A percentile compares a stretch with the other conserved stretches of the same genome.
Evolutionary conservation across 2,329 filamentous ascomycete species (phyloP).

Genomic region (Arthroderma sp.): DNA sequence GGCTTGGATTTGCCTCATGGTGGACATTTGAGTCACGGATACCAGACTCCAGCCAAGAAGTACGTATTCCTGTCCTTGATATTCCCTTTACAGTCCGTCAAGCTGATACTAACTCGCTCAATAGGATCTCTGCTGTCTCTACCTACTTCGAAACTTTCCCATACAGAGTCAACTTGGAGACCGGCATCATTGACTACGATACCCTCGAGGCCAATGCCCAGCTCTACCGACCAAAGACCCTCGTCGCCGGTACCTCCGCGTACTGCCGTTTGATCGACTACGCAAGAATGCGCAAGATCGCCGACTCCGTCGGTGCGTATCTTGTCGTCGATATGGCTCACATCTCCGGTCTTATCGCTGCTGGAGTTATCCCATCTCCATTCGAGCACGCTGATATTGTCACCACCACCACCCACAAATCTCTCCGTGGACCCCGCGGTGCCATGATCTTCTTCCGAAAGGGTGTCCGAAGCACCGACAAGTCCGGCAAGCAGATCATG

Average conservation of each 20-base stretch:
- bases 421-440: slow-evolving; percentile 81
- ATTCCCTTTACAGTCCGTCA: not conserved
- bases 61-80: slow-evolving; percentile 28
- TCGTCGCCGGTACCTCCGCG: slow-evolving; percentile 86
- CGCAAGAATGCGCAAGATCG: slow-evolving; percentile 76
- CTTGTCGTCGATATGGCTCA: slow-evolving; percentile 94
- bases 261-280: slow-evolving; percentile 97
- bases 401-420: slow-evolving; percentile 97
- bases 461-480: slow-evolving; percentile 73
- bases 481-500: slow-evolving; percentile 70
- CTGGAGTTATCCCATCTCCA: slow-evolving; percentile 78
- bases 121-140: slow-evolving; percentile 84
- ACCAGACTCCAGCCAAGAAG: slow-evolving; percentile 86
- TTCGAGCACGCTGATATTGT: slow-evolving; percentile 88
- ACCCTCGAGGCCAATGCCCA: slow-evolving; percentile 75
- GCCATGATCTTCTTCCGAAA: slow-evolving; percentile 98
- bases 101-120: slow-evolving; percentile 2
- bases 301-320: slow-evolving; percentile 84
- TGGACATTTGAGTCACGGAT: slow-evolving; percentile 90
- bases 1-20: slow-evolving; percentile 92
- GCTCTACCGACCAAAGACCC: slow-evolving; percentile 87
- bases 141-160: slow-evolving; percentile 98
- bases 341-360: slow-evolving; percentile 86
- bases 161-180: slow-evolving; percentile 80
- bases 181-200: slow-evolving; percentile 89